These are phyloP conservation scores for Blyttiomyces sp. DNA, from an alignment of 371 early-diverging fungal species.

Conservation along the genomic window DNA sequence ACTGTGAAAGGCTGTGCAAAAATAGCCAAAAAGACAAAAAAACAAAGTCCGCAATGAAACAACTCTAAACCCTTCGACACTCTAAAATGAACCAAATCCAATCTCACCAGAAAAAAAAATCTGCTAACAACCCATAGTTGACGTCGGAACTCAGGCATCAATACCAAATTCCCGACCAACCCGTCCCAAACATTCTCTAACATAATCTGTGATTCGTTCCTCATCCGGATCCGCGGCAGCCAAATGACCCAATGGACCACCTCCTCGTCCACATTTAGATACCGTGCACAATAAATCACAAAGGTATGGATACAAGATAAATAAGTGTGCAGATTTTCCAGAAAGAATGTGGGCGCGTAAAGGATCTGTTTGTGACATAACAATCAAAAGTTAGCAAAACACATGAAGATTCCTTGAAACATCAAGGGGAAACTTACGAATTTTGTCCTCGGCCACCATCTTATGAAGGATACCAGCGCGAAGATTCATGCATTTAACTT, in stretches of 20 bases:
- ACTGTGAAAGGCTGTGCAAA: too few species aligned
- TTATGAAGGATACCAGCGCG: constrained; percentile 35
- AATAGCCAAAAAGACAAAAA: too few species aligned
- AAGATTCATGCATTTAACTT: constrained; percentile 60
- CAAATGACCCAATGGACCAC: background rate
- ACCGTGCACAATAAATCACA: constrained; percentile 46
- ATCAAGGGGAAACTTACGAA: constrained; percentile 23
- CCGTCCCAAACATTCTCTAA: constrained; percentile 52
- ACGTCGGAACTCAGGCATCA: constrained; percentile 5
- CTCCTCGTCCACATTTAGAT: constrained; percentile 17
- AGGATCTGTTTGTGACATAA: constrained; percentile 33
- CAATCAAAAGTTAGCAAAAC: constrained; percentile 3
- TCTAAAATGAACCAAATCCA: too few species aligned
- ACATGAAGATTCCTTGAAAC: background rate
- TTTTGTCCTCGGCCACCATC: constrained; percentile 21
- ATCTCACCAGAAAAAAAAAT: background rate
- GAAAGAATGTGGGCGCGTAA: constrained; percentile 47
- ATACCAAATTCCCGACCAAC: constrained; percentile 36
- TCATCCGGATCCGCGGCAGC: constrained; percentile 24
- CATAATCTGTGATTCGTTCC: constrained; percentile 52
- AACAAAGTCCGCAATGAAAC: too few species aligned
- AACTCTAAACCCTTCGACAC: too few species aligned
- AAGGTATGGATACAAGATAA: constrained; percentile 66
- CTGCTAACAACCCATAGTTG: background rate
- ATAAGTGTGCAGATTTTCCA: constrained; percentile 66